Evolutionary conservation across 225 moss, liverwort and hornwort genomes (phyloP), one percentile per base, ranked within the genome.

Genomic region (Sphagnum contortum): DNA sequence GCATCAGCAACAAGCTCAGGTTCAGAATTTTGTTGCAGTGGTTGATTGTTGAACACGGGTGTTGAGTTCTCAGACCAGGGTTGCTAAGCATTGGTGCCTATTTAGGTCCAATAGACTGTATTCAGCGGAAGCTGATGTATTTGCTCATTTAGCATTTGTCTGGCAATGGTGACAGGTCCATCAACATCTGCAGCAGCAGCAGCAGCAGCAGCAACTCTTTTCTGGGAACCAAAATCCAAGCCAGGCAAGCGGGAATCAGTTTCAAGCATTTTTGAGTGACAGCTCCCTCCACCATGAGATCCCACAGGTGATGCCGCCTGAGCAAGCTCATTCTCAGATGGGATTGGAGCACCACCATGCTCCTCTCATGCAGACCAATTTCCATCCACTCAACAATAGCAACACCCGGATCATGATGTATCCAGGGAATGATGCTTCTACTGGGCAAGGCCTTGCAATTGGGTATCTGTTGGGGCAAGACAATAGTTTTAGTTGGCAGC

Each of bases 401-500:
- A 87, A 73, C 48, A 49, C 64, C 3, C 72, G 77, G 61, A 86
- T 72, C 72, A 61, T 81, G 64, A 84, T 83, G 59, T 91, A 86
- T 71, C 69, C 82, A 48, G 52, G 66, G 59, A 72, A 73, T 74
- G 83, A 89, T 48, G 65, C 79, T 48, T 67, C 80, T 57, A 65
- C 74, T 68, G 83, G 80, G 72, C 89, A 91, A 62, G 94, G 94
- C 64, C 85, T 89, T 57, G 86, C 86, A 0, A 91, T 91, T 71
- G 91, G 86, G 68, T 94, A 94, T 64, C 89, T 94, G 51, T 80
- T 94, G 75, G 91, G 84, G 13, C 83, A 91, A 66, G 94, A 94
- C 73, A 87, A 89, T n/a, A 89, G 84, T 69, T 94, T 94, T 69
- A 94, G 89, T 69, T 94, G 94, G 94, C 94, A 91, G 75, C 87